phyloP scores from a whole-genome alignment of 2,329 filamentous ascomycete genomes.

The Alternaria hordeiaustralica region DNA sequence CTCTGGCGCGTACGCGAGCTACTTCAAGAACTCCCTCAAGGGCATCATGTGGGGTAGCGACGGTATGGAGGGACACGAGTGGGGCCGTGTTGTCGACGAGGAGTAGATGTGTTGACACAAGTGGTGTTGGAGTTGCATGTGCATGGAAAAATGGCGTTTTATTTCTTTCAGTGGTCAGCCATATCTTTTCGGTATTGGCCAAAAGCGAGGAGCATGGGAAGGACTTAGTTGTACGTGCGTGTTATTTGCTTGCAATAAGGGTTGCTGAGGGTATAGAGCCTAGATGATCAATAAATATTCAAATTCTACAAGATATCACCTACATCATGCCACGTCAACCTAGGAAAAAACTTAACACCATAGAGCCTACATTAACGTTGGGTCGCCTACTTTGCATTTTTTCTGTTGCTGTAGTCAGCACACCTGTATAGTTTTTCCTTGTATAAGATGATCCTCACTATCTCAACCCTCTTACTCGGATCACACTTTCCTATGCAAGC shows the following conservation, averaged over 20 bases:
- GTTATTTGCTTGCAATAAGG: neutral
- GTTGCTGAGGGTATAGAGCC: neutral
- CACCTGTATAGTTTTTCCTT: too few relatives aligned
- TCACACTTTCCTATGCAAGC: neutral
- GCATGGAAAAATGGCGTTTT: neutral
- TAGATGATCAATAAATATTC: neutral
- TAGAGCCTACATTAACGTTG: too few relatives aligned
- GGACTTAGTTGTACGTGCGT: neutral
- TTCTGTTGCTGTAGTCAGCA: too few relatives aligned
- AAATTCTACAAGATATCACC: neutral
- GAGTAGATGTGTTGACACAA: constrained; percentile 14
- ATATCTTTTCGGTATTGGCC: neutral
- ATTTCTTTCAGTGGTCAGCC: neutral
- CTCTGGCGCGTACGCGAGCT: constrained; percentile 51
- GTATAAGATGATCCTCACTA: neutral
- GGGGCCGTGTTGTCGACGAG: constrained; percentile 55
- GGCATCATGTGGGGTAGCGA: constrained; percentile 59
- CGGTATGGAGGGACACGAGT: constrained; percentile 52
- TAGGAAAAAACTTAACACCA: too few relatives aligned
- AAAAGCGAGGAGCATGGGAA: neutral
- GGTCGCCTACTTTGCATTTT: too few relatives aligned
- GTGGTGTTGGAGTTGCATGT: neutral
- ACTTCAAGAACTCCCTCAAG: constrained; percentile 55
- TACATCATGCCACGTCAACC: neutral
- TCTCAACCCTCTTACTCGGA: neutral